These are phyloP conservation scores for Neurospora terricola DNA, from an alignment of 495 filamentous ascomycete genomes.

Conservation along the genomic window DNA sequence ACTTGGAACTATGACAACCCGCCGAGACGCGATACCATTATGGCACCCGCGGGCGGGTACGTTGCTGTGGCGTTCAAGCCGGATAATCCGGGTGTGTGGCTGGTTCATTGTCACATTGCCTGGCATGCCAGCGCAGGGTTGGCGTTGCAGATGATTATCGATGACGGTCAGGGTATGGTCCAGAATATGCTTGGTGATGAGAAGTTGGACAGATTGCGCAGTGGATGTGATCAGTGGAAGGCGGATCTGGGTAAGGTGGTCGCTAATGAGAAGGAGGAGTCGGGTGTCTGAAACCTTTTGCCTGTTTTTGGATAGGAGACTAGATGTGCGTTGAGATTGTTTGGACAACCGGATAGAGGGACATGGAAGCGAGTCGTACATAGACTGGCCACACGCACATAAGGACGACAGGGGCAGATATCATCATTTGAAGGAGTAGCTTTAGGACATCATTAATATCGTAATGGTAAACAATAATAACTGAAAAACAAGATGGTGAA, in stretches of 20 bases:
- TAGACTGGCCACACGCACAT: neutral
- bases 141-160: conserved; percentile 31
- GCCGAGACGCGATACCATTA: conserved; percentile 47
- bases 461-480: neutral
- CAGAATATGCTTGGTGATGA: neutral
- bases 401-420: neutral
- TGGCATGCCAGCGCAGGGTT: conserved; percentile 40
- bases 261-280: neutral
- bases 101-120: conserved; percentile 45
- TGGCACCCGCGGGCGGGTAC: conserved; percentile 29
- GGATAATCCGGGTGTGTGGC: conserved; percentile 46
- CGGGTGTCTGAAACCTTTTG: neutral
- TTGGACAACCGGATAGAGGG: neutral
- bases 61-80: conserved; percentile 40
- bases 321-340: neutral
- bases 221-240: neutral
- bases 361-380: neutral
- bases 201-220: neutral
- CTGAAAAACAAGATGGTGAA: neutral
- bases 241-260: neutral
- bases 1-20: conserved; percentile 35
- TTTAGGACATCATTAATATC: neutral
- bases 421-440: neutral
- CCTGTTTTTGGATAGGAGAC: neutral
- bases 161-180: neutral